Conservation (phyloP, 805 yeast species). For the Yueomyces sinensis region DNA sequence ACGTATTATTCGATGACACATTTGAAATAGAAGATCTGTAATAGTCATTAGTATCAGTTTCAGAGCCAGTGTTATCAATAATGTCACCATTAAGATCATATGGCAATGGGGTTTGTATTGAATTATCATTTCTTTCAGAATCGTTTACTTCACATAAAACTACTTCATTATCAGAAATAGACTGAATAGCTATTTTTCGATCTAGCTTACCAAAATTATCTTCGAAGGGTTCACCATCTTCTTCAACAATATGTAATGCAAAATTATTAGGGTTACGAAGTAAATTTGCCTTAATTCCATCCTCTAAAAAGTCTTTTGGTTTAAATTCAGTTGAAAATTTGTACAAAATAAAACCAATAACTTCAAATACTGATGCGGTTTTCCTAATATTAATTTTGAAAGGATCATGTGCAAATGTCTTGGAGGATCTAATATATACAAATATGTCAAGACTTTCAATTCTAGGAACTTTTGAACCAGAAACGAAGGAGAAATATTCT, state of each 20-base stretch:
- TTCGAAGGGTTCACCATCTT: constrained; percentile 87
- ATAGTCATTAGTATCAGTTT: constrained; percentile 18
- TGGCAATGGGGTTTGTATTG: constrained; percentile 41
- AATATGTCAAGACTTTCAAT: constrained; percentile 14
- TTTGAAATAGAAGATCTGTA: constrained; percentile 20
- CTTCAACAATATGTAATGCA: constrained; percentile 65
- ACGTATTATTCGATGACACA: constrained; percentile 6
- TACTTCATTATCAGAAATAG: constrained; percentile 72
- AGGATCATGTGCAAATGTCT: constrained; percentile 12
- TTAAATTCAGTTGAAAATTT: constrained; percentile 12
- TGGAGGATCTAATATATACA: constrained; percentile 19
- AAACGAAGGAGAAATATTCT: constrained; percentile 21
- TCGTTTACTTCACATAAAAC: constrained; percentile 53
- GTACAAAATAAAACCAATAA: constrained; percentile 20
- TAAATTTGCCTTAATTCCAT: constrained; percentile 8
- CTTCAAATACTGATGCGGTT: constrained; percentile 21
- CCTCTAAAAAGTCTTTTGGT: constrained; percentile 10
- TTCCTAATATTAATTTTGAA: constrained; percentile 18
- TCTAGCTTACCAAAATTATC: constrained; percentile 80
- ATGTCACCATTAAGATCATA: constrained; percentile 12
- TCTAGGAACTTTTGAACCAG: constrained; percentile 19
- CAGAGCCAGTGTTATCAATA: constrained; percentile 3
- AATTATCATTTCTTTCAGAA: constrained; percentile 35
- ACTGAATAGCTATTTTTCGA: constrained; percentile 46
- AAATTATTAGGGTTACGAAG: constrained; percentile 20